Evolutionary conservation across 345 rosid genomes (phyloP).

Genomic region (Salix exigua): DNA sequence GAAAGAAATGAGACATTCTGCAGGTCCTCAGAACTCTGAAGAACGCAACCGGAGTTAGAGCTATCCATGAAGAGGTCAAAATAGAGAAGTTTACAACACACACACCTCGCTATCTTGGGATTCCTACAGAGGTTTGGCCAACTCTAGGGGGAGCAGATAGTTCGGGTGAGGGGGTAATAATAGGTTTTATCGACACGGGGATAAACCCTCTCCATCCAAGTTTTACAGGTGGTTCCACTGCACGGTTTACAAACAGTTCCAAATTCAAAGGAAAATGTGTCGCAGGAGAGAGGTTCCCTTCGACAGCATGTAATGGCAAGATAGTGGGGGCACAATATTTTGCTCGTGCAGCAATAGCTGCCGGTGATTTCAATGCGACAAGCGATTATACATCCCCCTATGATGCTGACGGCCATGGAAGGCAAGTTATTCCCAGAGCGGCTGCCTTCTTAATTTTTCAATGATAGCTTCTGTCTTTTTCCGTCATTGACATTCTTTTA

Average conservation of each 20-base stretch:
- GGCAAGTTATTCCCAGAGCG: slow-evolving; percentile 26
- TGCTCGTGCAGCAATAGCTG: slow-evolving; percentile 44
- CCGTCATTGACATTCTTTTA: background rate
- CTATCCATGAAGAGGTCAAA: slow-evolving; percentile 40
- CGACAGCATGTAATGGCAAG: slow-evolving; percentile 39
- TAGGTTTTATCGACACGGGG: slow-evolving; percentile 50
- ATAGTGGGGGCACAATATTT: slow-evolving; percentile 48
- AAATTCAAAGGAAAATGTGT: slow-evolving; percentile 42
- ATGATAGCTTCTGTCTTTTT: background rate
- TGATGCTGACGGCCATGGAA: slow-evolving; percentile 58
- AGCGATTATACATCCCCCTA: slow-evolving; percentile 44
- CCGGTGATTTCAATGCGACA: slow-evolving; percentile 41
- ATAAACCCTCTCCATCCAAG: slow-evolving; percentile 49
- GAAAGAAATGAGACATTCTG: background rate
- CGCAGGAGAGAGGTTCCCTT: slow-evolving; percentile 32
- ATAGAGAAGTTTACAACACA: slow-evolving; percentile 43
- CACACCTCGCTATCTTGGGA: slow-evolving; percentile 41
- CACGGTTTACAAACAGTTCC: slow-evolving; percentile 5
- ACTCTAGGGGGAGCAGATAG: slow-evolving; percentile 33
- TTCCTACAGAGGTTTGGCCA: slow-evolving; percentile 38
- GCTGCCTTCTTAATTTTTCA: background rate
- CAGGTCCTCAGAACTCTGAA: slow-evolving; percentile 29
- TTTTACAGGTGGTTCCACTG: slow-evolving; percentile 17
- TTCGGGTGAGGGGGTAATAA: slow-evolving; percentile 42
- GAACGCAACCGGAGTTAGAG: slow-evolving; percentile 33